phyloP scores from a whole-genome alignment of 163 green algal species.

The Scenedesmus sp. region DNA sequence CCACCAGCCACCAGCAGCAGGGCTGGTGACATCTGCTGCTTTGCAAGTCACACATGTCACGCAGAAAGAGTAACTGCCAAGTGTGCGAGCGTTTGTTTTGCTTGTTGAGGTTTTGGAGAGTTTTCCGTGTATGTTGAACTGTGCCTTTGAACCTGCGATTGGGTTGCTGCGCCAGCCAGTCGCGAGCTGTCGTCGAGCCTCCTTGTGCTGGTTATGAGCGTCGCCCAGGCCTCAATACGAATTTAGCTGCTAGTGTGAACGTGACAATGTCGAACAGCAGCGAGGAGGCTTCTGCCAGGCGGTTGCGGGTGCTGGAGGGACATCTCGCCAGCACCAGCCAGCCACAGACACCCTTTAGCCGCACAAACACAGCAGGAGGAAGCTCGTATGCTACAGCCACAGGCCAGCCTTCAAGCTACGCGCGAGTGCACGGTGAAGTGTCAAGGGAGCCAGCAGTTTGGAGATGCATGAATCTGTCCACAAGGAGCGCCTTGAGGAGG shows the following conservation, averaged over 20 bases:
- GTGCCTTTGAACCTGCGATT: neutral
- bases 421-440: conserved; percentile 89
- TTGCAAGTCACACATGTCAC: conserved; percentile 6
- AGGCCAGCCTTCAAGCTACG: conserved; percentile 78
- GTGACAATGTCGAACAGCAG: neutral
- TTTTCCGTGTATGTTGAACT: neutral
- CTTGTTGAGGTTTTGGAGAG: neutral
- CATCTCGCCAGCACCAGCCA: neutral
- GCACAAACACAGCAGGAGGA: neutral
- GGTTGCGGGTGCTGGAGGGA: conserved; percentile 33
- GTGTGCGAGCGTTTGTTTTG: neutral
- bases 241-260: neutral
- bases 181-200: neutral
- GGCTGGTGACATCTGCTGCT: neutral
- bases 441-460: conserved; percentile 79
- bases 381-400: conserved; percentile 70
- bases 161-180: neutral
- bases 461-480: conserved; percentile 70
- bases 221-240: neutral
- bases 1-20: neutral
- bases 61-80: neutral
- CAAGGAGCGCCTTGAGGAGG: conserved; percentile 83
- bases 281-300: neutral
- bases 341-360: neutral
- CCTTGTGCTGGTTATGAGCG: neutral